Conservation (phyloP, 1,139 yeast genomes). For the Eremothecium sinecaudum region DNA sequence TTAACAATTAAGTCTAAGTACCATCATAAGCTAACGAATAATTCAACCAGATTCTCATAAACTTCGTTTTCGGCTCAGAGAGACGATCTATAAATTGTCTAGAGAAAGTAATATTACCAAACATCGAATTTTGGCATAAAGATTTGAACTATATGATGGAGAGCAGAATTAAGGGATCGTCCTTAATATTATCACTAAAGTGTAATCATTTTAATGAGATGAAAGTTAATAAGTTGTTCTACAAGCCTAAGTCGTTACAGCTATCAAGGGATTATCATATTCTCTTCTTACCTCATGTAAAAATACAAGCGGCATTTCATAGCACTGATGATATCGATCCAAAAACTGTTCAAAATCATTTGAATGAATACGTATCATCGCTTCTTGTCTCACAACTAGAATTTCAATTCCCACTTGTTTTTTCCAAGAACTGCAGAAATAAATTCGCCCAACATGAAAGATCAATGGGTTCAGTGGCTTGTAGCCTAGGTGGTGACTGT, state of each 20-base stretch:
- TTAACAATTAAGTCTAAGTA: neutral
- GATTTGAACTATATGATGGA: slow-evolving; percentile 6
- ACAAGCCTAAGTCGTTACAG: slow-evolving; percentile 10
- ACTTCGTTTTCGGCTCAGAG: too few relatives aligned
- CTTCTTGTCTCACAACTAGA: slow-evolving; percentile 25
- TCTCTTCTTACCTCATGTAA: slow-evolving; percentile 3
- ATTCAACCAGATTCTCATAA: too few relatives aligned
- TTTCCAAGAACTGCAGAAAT: slow-evolving; percentile 18
- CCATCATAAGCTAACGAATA: too few relatives aligned
- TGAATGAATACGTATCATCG: slow-evolving; percentile 23
- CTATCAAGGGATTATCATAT: slow-evolving; percentile 4
- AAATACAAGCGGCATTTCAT: slow-evolving; percentile 6
- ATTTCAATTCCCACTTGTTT: slow-evolving; percentile 24
- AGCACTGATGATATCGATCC: neutral
- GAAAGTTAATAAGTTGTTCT: slow-evolving; percentile 10
- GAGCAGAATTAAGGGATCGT: neutral
- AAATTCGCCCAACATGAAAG: slow-evolving; percentile 18
- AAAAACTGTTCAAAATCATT: slow-evolving; percentile 9
- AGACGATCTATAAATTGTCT: too few relatives aligned
- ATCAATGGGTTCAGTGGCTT: slow-evolving; percentile 21
- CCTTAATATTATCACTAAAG: slow-evolving; percentile 4
- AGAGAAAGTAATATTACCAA: too few relatives aligned
- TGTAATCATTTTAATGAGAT: slow-evolving; percentile 9
- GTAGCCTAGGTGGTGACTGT: slow-evolving; percentile 17
- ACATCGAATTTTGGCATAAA: slow-evolving; percentile 6